Percentiles rank a stretch among this genome's conserved stretches.
Conservation (phyloP, 192 early-diverging fungal species). For the Coemansia sp. region DNA sequence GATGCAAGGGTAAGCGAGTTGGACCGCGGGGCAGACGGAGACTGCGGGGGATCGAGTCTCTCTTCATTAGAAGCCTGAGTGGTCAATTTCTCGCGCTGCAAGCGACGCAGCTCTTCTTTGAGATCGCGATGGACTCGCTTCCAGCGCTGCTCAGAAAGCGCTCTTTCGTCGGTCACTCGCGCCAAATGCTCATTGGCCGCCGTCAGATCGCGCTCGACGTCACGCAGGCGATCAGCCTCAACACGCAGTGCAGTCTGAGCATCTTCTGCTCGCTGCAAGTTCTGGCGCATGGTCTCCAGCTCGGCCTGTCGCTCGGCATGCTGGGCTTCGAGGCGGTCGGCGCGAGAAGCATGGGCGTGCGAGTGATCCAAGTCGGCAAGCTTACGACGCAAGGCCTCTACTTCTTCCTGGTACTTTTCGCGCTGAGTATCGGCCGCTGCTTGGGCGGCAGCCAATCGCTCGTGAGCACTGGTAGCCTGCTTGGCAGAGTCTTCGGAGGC, state of each 20-base stretch:
- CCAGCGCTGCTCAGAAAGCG: slow-evolving; percentile 54
- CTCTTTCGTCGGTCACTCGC: slow-evolving; percentile 43
- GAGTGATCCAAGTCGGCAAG: slow-evolving; percentile 37
- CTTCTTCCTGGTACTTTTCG: slow-evolving; percentile 14
- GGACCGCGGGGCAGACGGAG: slow-evolving; percentile 20
- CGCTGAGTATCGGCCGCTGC: slow-evolving; percentile 19
- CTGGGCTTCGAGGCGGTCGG: slow-evolving; percentile 44
- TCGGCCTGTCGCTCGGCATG: slow-evolving; percentile 41
- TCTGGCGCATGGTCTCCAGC: slow-evolving; percentile 50
- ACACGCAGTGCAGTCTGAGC: slow-evolving; percentile 23
- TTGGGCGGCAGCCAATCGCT: slow-evolving; percentile 35
- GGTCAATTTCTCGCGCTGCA: slow-evolving; percentile 39
- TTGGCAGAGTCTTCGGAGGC: slow-evolving; percentile 24
- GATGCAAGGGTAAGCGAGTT: slow-evolving; percentile 54
- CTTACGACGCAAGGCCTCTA: slow-evolving; percentile 22
- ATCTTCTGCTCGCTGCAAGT: slow-evolving; percentile 40
- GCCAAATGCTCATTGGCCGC: slow-evolving; percentile 27
- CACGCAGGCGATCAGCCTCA: slow-evolving; percentile 50
- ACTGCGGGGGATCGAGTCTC: slow-evolving; percentile 10
- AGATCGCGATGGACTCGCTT: slow-evolving; percentile 53
- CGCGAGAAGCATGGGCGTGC: slow-evolving; percentile 20
- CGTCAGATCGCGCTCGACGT: slow-evolving; percentile 35
- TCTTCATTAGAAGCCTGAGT: neutral
- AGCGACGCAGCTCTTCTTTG: slow-evolving; percentile 54
- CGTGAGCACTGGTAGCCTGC: slow-evolving; percentile 22